Conservation (phyloP, 1,139 yeast species). For the Lodderomyces pseudojiufengensis region DNA sequence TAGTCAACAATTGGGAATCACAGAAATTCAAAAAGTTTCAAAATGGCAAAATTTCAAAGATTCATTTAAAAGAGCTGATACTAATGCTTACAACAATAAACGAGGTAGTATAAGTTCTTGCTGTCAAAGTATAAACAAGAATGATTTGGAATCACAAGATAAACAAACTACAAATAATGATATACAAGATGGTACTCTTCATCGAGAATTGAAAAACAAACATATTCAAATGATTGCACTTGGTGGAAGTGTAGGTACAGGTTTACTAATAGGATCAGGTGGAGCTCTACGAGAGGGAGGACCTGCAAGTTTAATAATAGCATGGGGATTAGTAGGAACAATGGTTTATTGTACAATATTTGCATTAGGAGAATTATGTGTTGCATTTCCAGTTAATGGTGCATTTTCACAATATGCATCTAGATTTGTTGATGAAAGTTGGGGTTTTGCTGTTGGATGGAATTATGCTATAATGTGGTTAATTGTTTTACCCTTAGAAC, state of each 20-base stretch:
- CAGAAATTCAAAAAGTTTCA: constrained; percentile 4
- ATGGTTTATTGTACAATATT: constrained; percentile 74
- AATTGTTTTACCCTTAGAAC: constrained; percentile 68
- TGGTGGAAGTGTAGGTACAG: constrained; percentile 67
- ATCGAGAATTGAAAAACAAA: constrained; percentile 41
- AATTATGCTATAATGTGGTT: constrained; percentile 80
- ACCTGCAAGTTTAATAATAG: constrained; percentile 71
- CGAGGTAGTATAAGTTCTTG: too few species aligned
- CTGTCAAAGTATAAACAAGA: too few species aligned
- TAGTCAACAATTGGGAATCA: background rate
- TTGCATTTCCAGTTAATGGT: constrained; percentile 74
- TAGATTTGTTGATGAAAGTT: constrained; percentile 66
- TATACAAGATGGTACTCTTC: constrained; percentile 25
- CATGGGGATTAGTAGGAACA: constrained; percentile 64
- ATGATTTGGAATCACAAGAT: constrained; percentile 3
- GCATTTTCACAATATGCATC: constrained; percentile 72
- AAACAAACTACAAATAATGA: constrained; percentile 15
- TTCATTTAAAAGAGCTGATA: constrained; percentile 35
- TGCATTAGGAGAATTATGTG: constrained; percentile 84
- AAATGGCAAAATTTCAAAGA: constrained; percentile 24
- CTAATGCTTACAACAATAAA: too few species aligned
- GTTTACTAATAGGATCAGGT: constrained; percentile 74
- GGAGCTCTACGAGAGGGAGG: constrained; percentile 67
- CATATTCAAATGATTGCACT: constrained; percentile 64
- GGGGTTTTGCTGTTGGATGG: constrained; percentile 82